Evolutionary conservation across 2,329 filamentous ascomycete species (phyloP).

Genomic region (Arthrobotrys conoides): DNA sequence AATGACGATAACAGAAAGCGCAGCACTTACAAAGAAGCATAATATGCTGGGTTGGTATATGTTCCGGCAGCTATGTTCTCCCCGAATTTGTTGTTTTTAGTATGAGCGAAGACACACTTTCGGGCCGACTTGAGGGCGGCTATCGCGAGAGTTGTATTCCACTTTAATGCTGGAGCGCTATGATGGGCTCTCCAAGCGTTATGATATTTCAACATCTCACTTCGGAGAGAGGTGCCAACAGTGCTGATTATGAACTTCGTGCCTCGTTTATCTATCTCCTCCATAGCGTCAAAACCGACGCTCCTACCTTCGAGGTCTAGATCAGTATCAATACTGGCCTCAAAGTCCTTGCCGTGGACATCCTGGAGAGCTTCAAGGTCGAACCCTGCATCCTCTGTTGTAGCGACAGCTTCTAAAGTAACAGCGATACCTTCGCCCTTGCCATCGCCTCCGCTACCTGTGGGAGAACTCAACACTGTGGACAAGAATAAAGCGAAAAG

Average conservation of each 20-base stretch:
- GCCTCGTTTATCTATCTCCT: not conserved
- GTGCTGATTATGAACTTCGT: not conserved
- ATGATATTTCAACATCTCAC: conserved; percentile 43
- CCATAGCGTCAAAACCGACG: not conserved
- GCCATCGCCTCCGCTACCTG: not conserved
- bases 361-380: not conserved
- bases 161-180: conserved; percentile 23
- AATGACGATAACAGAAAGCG: not conserved
- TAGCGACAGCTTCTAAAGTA: not conserved
- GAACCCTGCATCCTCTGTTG: not conserved
- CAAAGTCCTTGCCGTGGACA: conserved; percentile 1
- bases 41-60: conserved; percentile 45
- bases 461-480: not conserved
- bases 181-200: conserved; percentile 46
- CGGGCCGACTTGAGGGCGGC: conserved; percentile 25
- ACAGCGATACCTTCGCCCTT: not conserved
- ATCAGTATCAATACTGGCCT: not conserved
- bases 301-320: not conserved
- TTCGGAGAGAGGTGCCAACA: conserved; percentile 6
- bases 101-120: conserved; percentile 50
- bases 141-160: conserved; percentile 29
- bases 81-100: conserved; percentile 37
- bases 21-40: conserved; percentile 28
- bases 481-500: conserved; percentile 23
- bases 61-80: conserved; percentile 56